These are phyloP conservation scores for Byssothecium circinans DNA, from an alignment of 2,329 filamentous ascomycete species.

Conservation along the genomic window DNA sequence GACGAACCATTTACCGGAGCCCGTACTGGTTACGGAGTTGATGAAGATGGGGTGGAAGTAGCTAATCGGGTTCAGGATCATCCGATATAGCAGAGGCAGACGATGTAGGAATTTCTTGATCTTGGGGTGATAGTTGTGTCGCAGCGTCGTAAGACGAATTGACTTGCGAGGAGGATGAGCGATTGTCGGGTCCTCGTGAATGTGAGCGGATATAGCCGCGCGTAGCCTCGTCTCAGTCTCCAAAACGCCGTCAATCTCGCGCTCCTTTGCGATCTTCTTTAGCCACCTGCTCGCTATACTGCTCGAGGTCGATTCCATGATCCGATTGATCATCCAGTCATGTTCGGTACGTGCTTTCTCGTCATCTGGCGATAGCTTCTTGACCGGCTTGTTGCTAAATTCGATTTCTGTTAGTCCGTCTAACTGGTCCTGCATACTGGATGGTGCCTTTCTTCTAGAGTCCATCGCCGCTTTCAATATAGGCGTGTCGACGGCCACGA, in stretches of 20 bases:
- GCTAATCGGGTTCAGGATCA: slow-evolving; percentile 52
- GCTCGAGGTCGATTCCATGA: slow-evolving; percentile 34
- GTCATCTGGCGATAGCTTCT: slow-evolving; percentile 50
- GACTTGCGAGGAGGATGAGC: slow-evolving; percentile 54
- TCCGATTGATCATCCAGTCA: slow-evolving; percentile 42
- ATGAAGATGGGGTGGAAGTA: slow-evolving; percentile 58
- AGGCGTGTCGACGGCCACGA: slow-evolving; percentile 51
- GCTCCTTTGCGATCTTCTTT: slow-evolving; percentile 26
- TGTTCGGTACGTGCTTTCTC: slow-evolving; percentile 49
- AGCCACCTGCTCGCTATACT: slow-evolving; percentile 31
- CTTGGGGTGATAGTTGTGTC: slow-evolving; percentile 46
- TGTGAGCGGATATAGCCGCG: slow-evolving; percentile 53
- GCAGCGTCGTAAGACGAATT: slow-evolving; percentile 53
- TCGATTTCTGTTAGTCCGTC: slow-evolving; percentile 21
- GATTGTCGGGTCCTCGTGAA: slow-evolving; percentile 53
- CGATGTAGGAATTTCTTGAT: slow-evolving; percentile 52
- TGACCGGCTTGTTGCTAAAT: slow-evolving; percentile 45
- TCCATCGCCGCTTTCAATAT: slow-evolving; percentile 48
- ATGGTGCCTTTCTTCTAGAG: slow-evolving; percentile 8
- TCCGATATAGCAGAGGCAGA: slow-evolving; percentile 52
- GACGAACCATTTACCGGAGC: slow-evolving; percentile 55
- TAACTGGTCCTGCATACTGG: slow-evolving; percentile 29
- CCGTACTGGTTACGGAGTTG: slow-evolving; percentile 53
- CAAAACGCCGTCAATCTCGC: slow-evolving; percentile 33
- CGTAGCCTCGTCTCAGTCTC: slow-evolving; percentile 49